phyloP scores from a whole-genome alignment of 1,139 yeast species.

The Scheffersomyces illinoinensis region DNA sequence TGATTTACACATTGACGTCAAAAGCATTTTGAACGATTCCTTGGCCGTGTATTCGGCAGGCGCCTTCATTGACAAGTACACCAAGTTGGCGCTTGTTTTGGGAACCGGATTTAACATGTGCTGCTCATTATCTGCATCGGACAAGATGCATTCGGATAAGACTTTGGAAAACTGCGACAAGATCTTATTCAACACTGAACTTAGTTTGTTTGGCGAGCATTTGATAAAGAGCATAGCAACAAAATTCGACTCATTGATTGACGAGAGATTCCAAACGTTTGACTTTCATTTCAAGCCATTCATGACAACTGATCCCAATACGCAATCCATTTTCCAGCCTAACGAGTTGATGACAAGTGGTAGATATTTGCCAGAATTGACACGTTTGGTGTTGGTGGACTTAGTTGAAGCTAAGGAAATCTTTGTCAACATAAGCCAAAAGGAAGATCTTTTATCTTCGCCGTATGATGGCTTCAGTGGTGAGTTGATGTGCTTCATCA shows the following conservation, averaged over 20 bases:
- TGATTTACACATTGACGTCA: constrained; percentile 29
- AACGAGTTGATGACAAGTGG: constrained; percentile 57
- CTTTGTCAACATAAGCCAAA: constrained; percentile 20
- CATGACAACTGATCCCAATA: constrained; percentile 31
- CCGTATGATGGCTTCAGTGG: constrained; percentile 43
- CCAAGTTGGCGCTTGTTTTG: constrained; percentile 44
- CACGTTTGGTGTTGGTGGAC: constrained; percentile 42
- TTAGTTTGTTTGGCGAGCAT: constrained; percentile 42
- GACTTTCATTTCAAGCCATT: constrained; percentile 32
- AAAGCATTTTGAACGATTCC: constrained; percentile 43
- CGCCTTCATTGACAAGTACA: constrained; percentile 35
- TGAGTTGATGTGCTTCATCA: constrained; percentile 39
- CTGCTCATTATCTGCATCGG: constrained; percentile 31
- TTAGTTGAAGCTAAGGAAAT: constrained; percentile 31
- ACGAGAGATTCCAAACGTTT: constrained; percentile 29
- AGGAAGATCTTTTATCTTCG: constrained; percentile 7
- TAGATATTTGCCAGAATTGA: constrained; percentile 55
- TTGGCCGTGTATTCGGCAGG: constrained; percentile 52
- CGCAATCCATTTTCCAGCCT: constrained; percentile 50
- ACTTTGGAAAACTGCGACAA: constrained; percentile 17
- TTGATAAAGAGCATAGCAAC: constrained; percentile 32
- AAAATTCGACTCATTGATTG: constrained; percentile 39
- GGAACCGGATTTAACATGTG: constrained; percentile 51
- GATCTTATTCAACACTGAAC: constrained; percentile 40
- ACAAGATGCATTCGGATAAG: constrained; percentile 22